Base-by-base conservation (phyloP, 148 eudicot species). In the Fagopyrum tataricum region DNA sequence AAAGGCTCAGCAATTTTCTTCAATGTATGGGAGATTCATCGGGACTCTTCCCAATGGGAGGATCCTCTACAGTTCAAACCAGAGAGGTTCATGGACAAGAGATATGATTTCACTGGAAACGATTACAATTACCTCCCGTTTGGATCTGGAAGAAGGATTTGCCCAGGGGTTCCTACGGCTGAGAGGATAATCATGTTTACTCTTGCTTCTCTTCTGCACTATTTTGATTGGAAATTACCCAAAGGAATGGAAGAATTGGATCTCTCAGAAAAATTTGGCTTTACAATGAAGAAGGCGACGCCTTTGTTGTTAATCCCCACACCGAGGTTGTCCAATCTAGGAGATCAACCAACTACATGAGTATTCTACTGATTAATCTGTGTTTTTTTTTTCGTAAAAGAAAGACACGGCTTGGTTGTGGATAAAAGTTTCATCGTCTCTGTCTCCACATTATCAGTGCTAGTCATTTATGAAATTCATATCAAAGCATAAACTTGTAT, bases 101-200 rank as follows among this genome's bases (percentile, higher is more conserved):
- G 82, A 76, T 41, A 61, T 67, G 96, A 92, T 73, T 85, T 77
- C 48, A 79, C 70, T 23, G 91, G 93, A 4, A 83, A 81, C 37
- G 76, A 83, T 69, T 84, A 84, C 42, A 75, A 5, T 23, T 88
- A 75, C 75, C 42, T 93, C 10, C 96, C 96, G 0, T 93, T 90
- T 49, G 87, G 96, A 7, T 87, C 91, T 0, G 96, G 98, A 4
- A 72, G 96, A 74, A 87, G 96, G 70, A 85, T 77, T 7, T 93
- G 94, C 73, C 87, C 86, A 1, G 93, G 98, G 14, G 75, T 74
- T 1, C 75, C 78, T 1, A 68, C 37, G 37, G 37, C 37, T 31
- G 37, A 31, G 37, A 31, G 37, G 78, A 84, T 83, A 84, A 69
- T 88, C 23, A 11, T 82, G 83, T 81, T 70, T 48, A 77, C 80